Conservation (phyloP, 306 rosid species). For the Lotus japonicus region DNA sequence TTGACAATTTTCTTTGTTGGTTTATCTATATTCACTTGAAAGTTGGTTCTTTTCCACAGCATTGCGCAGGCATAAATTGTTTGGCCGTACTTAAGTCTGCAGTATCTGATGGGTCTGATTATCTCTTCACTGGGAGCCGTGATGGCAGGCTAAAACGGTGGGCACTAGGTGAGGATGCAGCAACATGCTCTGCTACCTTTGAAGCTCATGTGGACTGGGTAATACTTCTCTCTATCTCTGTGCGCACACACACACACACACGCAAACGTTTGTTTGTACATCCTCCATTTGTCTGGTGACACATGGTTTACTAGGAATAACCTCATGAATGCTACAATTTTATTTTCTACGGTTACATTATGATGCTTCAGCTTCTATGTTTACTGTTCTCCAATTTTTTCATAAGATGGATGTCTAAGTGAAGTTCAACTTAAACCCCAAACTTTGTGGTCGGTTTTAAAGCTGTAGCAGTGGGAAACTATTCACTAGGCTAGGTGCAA, state of each 20-base stretch:
- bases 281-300: conserved; percentile 6
- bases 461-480: too few relatives aligned
- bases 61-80: conserved; percentile 92
- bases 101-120: conserved; percentile 56
- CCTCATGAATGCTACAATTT: not conserved
- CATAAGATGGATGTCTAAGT: not conserved
- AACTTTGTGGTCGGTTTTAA: not conserved
- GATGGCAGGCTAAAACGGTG: conserved; percentile 96
- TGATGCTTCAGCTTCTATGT: not conserved
- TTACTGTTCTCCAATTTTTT: not conserved
- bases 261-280: not conserved
- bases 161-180: conserved; percentile 60
- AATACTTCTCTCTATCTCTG: conserved; percentile 10
- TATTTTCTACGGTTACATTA: not conserved
- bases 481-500: too few relatives aligned
- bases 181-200: conserved; percentile 83
- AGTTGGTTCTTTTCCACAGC: conserved; percentile 55
- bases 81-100: conserved; percentile 57
- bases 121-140: conserved; percentile 92
- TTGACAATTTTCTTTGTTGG: not conserved
- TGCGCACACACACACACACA: not conserved
- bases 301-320: not conserved
- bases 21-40: conserved; percentile 13
- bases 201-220: conserved; percentile 99
- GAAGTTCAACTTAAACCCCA: not conserved